Evolutionary conservation across 768 basidiomycete genomes (phyloP), one percentile per base, ranked within the genome.

Genomic region (Grammothele lineata): DNA sequence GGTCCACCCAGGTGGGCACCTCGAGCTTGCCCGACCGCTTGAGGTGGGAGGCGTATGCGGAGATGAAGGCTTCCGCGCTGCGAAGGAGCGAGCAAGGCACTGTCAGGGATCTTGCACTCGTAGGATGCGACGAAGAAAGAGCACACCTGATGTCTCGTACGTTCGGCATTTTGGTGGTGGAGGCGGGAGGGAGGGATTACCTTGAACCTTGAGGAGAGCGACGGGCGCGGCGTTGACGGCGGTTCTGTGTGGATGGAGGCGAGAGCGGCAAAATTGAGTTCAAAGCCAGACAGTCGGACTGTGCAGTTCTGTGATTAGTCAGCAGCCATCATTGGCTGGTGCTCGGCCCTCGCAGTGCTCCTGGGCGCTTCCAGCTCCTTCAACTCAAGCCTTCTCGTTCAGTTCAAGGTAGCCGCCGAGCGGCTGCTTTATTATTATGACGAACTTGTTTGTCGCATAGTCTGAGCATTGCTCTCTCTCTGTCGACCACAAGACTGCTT

Each of bases 11-110:
- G 70, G 83, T 85, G 59, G 95, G 95, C 52, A 98, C 90, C 76
- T 99, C 94, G 64, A 99, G 90, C 78, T 98, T 98, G 71, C 96
- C 96, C 55, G 92, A 93, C 58, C 93, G 87, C 76, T 97, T 97
- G 66, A 97, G 78, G 72, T 97, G 93, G 65, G 88, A 92, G 63
- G 93, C 75, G 72, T 97, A 97, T 60, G 93, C 93, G 53, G 78
- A 62, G 70, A 97, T 96, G 76, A 97, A 97, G 53, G 82, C 83
- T 54, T 93, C 91, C 66, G 93, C 88, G 72, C 93, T 96, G 67
- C 22, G 26, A 17, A 17, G n/a, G 51, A n/a, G n/a, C n/a, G n/a
- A n/a, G n/a, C n/a, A 50, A 48, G 17, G 48, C 54, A 34, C 47
- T 49, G 57, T 53, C 57, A 53, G 54, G 51, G 35, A 45, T 60